Percentiles rank a stretch among this genome's conserved stretches.
These are phyloP conservation scores for Cyberlindnera xylosilytica DNA, from an alignment of 805 yeast species.

Conservation along the genomic window DNA sequence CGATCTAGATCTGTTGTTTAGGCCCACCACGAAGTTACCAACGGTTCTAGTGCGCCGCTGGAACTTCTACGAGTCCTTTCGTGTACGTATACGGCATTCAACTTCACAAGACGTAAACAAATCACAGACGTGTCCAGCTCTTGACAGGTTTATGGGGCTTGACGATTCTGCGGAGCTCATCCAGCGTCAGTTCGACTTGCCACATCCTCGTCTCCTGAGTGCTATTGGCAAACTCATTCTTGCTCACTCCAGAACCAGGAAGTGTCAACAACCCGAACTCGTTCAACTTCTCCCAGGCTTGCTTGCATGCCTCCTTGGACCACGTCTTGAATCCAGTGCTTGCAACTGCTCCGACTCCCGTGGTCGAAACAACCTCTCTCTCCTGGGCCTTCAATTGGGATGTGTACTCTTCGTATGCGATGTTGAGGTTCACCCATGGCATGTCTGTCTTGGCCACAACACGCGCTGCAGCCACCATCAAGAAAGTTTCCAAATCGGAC, in stretches of 20 bases:
- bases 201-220: conserved; percentile 26
- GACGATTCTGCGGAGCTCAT: conserved; percentile 23
- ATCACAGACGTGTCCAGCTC: conserved; percentile 26
- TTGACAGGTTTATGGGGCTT: conserved; percentile 18
- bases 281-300: conserved; percentile 70
- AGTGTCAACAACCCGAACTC: conserved; percentile 17
- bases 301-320: conserved; percentile 57
- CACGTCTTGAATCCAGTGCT: conserved; percentile 48
- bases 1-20: no score
- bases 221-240: conserved; percentile 15
- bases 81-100: no score
- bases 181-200: conserved; percentile 27
- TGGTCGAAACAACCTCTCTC: conserved; percentile 30
- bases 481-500: conserved; percentile 68
- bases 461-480: conserved; percentile 75
- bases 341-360: conserved; percentile 24
- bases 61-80: no score
- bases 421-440: conserved; percentile 67
- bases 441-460: conserved; percentile 56
- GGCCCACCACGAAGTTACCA: no score
- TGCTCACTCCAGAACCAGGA: conserved; percentile 12
- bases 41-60: no score
- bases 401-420: conserved; percentile 75
- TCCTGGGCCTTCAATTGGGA: conserved; percentile 46
- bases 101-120: no score